These are phyloP conservation scores for Brasilioporus rufonigricans DNA, from an alignment of 768 basidiomycete species.

Conservation along the genomic window DNA sequence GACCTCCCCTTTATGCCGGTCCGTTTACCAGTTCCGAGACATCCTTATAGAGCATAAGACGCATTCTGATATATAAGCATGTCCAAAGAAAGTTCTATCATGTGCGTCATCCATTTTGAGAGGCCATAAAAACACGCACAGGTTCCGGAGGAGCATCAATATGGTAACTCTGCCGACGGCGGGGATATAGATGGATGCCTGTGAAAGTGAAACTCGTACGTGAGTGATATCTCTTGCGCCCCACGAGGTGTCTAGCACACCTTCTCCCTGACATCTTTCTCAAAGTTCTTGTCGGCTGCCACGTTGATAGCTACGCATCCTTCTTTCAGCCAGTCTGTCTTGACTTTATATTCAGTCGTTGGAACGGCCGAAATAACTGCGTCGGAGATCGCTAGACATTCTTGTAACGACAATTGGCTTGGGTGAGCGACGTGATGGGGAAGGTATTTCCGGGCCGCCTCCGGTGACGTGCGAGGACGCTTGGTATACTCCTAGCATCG, in stretches of 20 bases:
- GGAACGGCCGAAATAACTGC: slow-evolving; percentile 96
- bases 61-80: slow-evolving; percentile 21
- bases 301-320: slow-evolving; percentile 94
- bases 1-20: slow-evolving; percentile 13
- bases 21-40: not conserved
- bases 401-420: slow-evolving; percentile 62
- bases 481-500: slow-evolving; percentile 82
- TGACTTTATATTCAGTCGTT: slow-evolving; percentile 77
- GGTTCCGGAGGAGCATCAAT: slow-evolving; percentile 92
- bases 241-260: slow-evolving; percentile 39
- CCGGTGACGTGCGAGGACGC: slow-evolving; percentile 54
- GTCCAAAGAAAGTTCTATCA: not conserved
- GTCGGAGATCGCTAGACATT: slow-evolving; percentile 83
- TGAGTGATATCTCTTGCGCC: slow-evolving; percentile 8
- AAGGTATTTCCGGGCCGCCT: slow-evolving; percentile 60
- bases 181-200: slow-evolving; percentile 91
- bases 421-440: slow-evolving; percentile 83
- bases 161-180: slow-evolving; percentile 99
- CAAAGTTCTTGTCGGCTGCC: slow-evolving; percentile 95
- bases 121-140: slow-evolving; percentile 51
- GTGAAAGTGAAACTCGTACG: not conserved
- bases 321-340: slow-evolving; percentile 87
- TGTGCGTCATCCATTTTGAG: slow-evolving; percentile 3
- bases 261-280: slow-evolving; percentile 88
- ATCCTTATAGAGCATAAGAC: slow-evolving; percentile 29